Evolutionary conservation across 495 filamentous ascomycete species (phyloP).

Genomic region (Penicillium lagena): DNA sequence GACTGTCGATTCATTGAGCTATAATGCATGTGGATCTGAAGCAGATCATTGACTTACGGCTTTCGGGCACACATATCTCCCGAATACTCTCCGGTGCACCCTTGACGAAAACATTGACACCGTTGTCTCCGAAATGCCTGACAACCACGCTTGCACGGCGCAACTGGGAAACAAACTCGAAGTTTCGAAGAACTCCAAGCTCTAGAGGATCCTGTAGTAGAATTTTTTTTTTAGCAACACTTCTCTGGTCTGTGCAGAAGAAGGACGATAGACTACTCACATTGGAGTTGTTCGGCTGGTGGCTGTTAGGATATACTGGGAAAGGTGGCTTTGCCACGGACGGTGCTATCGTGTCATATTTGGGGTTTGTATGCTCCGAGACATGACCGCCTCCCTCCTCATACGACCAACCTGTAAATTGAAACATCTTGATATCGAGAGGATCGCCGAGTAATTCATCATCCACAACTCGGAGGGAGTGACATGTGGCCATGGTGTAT

Average conservation of each 20-base stretch:
- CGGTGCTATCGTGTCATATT: constrained; percentile 59
- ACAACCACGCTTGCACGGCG: constrained; percentile 91
- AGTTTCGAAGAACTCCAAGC: constrained; percentile 78
- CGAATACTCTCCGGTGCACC: constrained; percentile 95
- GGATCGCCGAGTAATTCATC: constrained; percentile 88
- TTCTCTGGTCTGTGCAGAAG: constrained; percentile 2
- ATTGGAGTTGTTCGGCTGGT: not conserved
- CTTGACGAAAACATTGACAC: constrained; percentile 86
- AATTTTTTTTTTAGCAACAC: not conserved
- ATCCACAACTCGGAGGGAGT: constrained; percentile 82
- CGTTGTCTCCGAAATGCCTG: constrained; percentile 70
- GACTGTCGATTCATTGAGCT: constrained; percentile 42
- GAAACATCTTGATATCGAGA: constrained; percentile 97
- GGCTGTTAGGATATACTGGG: not conserved
- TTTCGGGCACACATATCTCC: constrained; percentile 78
- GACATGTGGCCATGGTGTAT: constrained; percentile 96
- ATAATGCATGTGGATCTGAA: not conserved
- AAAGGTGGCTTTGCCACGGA: constrained; percentile 80
- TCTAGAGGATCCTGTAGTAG: constrained; percentile 48
- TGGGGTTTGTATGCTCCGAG: constrained; percentile 50
- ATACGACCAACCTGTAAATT: constrained; percentile 91
- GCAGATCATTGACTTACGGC: constrained; percentile 48
- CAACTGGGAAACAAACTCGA: constrained; percentile 96
- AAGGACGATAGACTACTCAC: not conserved
- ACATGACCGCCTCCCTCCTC: constrained; percentile 64